Evolutionary conservation across 768 basidiomycete genomes (phyloP).

Genomic region (Chalciporus pseudorubinellus): DNA sequence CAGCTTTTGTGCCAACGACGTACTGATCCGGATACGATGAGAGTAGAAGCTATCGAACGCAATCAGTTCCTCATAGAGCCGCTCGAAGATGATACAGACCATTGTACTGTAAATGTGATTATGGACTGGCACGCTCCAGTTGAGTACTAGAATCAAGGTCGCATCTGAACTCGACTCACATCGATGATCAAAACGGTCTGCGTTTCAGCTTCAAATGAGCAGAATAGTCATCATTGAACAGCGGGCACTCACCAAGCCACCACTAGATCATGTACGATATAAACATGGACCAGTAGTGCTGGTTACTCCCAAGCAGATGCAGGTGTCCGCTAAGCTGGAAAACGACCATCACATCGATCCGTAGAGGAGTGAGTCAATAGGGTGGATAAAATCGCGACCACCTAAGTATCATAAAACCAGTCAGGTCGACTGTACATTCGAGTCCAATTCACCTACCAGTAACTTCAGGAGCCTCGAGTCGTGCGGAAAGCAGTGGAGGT

Average conservation of each 20-base stretch:
- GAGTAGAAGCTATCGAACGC: no score
- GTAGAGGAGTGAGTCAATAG: not conserved
- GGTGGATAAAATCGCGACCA: slow-evolving; percentile 2
- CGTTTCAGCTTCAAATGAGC: not conserved
- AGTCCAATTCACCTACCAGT: not conserved
- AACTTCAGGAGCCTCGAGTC: slow-evolving; percentile 4
- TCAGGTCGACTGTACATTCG: not conserved
- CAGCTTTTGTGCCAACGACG: no score
- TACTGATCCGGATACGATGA: no score
- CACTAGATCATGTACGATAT: slow-evolving; percentile 3
- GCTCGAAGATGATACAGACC: slow-evolving; percentile 1
- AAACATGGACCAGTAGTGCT: not conserved
- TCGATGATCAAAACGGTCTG: not conserved
- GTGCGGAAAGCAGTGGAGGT: slow-evolving; percentile 9
- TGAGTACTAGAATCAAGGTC: not conserved
- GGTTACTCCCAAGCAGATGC: slow-evolving; percentile 2
- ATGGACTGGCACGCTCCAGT: not conserved
- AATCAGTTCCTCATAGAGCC: no score
- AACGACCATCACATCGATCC: not conserved
- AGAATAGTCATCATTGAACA: not conserved
- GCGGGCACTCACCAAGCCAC: slow-evolving; percentile 3
- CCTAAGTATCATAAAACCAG: not conserved
- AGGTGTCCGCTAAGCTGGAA: slow-evolving; percentile 7
- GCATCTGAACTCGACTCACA: not conserved
- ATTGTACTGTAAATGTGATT: slow-evolving; percentile 1